Evolutionary conservation across 2,329 filamentous ascomycete genomes (phyloP), one percentile per base, ranked within the genome.

Genomic region (Apiospora marii): DNA sequence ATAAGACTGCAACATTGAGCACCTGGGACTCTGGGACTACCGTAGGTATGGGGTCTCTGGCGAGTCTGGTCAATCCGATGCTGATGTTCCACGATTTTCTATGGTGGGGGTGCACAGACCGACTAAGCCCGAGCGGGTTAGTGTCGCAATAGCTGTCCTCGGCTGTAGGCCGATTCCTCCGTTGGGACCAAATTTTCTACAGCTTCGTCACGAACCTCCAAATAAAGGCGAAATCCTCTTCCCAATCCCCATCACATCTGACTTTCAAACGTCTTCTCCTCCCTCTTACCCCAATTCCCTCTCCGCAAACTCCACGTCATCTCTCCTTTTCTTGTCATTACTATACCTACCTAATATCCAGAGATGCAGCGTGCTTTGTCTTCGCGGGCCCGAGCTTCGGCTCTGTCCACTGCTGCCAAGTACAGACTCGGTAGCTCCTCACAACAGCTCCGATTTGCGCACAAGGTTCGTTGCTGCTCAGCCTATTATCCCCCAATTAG

Each of bases 331-430:
- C 76, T 79, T 78, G 77, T 80, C 75, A 73, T 73, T 74, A 76
- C 72, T 80, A 79, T 77, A 77, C 79, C 75, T 77, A 79, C 76
- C 70, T 75, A 78, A 76, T 74, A 77, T 76, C 78, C 72, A 86
- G 93, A 85, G 83, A 99, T 99, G 96, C 96, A 99, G 91, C 94
- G 96, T 86, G 95, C 95, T 86, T 90, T 99, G 82, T 91, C 93
- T 83, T 94, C 94, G 79, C 89, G 91, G 83, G 88, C 93, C 81
- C 89, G 94, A 87, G 92, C 94, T 83, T 93, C 94, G 78, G 91
- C 92, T 88, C 91, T 96, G 80, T 92, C 91, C 76, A 90, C 92
- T 82, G 86, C 91, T 78, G 85, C 86, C 79, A 90, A 89, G 82
- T 88, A 92, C 83, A 91, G 92, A 80, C 87, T 91, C 74, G 85